Conservation (phyloP, 75 land plant species). For the Cunninghamia lanceolata region DNA sequence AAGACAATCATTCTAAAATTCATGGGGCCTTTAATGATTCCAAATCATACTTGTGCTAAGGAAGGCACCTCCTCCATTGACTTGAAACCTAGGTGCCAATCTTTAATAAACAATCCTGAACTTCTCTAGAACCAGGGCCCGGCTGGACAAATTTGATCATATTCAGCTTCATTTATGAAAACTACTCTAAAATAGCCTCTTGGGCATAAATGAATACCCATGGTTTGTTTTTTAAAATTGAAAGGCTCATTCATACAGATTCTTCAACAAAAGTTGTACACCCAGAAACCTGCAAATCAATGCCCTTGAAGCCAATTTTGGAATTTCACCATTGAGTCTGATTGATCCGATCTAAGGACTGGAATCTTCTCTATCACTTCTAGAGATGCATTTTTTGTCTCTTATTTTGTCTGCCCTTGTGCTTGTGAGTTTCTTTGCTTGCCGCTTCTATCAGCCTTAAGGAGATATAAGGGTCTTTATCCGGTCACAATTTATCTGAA, state of each 20-base stretch:
- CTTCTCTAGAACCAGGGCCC: not conserved
- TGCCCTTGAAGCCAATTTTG: not conserved
- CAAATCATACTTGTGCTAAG: not conserved
- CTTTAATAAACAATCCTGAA: no score
- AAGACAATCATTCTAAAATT: not conserved
- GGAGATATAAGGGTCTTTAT: not conserved
- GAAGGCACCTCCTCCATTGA: not conserved
- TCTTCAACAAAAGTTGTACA: not conserved
- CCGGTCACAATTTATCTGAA: not conserved
- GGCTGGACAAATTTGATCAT: not conserved
- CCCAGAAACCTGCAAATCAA: not conserved
- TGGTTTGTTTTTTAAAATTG: not conserved
- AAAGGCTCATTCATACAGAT: not conserved
- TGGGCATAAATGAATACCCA: slow-evolving; percentile 2
- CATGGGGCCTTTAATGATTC: not conserved
- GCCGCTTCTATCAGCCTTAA: not conserved
- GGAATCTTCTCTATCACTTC: not conserved
- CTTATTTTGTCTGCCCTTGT: not conserved
- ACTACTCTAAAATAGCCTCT: not conserved
- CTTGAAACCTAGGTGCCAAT: no score
- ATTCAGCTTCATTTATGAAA: not conserved
- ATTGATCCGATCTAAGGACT: not conserved
- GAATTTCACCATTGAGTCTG: not conserved
- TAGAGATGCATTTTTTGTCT: not conserved
- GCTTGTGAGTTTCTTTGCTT: not conserved